Conservation (phyloP, 2,329 filamentous ascomycete genomes). For the Calonectria hawksworthii region DNA sequence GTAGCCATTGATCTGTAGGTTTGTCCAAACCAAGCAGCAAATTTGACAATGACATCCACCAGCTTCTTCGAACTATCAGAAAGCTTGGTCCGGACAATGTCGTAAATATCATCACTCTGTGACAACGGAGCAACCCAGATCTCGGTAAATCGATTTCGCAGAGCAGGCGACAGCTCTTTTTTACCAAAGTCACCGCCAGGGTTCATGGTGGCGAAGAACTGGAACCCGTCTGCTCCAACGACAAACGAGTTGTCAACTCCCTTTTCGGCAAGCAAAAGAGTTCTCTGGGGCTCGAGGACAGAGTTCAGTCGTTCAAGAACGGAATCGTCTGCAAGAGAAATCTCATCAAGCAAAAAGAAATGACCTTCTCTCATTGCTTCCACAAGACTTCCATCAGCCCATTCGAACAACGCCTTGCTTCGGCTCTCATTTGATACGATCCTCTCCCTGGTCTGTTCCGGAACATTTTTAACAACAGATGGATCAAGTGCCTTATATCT, state of each 20-base stretch:
- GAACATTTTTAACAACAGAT: slow-evolving; percentile 63
- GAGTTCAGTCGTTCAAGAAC: slow-evolving; percentile 97
- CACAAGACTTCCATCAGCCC: slow-evolving; percentile 94
- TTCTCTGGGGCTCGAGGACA: slow-evolving; percentile 89
- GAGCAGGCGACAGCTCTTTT: slow-evolving; percentile 92
- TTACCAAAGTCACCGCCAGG: slow-evolving; percentile 99
- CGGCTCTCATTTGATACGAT: slow-evolving; percentile 68
- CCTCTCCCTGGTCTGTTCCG: slow-evolving; percentile 61
- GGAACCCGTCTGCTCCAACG: slow-evolving; percentile 82
- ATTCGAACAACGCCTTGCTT: slow-evolving; percentile 92
- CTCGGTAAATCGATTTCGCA: slow-evolving; percentile 97
- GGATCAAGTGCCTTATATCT: slow-evolving; percentile 66
- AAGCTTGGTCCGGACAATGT: slow-evolving; percentile 88
- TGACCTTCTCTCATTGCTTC: slow-evolving; percentile 92
- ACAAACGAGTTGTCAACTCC: slow-evolving; percentile 87
- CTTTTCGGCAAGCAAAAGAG: slow-evolving; percentile 93
- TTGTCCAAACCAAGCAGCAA: slow-evolving; percentile 92
- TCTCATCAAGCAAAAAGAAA: slow-evolving; percentile 96
- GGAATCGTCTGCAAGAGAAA: slow-evolving; percentile 97
- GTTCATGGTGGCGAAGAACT: slow-evolving; percentile 99
- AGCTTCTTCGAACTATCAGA: slow-evolving; percentile 66
- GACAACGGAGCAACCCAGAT: slow-evolving; percentile 97
- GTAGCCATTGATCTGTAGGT: slow-evolving; percentile 82
- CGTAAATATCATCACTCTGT: slow-evolving; percentile 85
- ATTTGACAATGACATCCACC: slow-evolving; percentile 81